These are phyloP conservation scores for Toxicodendron radicans DNA, from an alignment of 345 rosid genomes.

Conservation along the genomic window DNA sequence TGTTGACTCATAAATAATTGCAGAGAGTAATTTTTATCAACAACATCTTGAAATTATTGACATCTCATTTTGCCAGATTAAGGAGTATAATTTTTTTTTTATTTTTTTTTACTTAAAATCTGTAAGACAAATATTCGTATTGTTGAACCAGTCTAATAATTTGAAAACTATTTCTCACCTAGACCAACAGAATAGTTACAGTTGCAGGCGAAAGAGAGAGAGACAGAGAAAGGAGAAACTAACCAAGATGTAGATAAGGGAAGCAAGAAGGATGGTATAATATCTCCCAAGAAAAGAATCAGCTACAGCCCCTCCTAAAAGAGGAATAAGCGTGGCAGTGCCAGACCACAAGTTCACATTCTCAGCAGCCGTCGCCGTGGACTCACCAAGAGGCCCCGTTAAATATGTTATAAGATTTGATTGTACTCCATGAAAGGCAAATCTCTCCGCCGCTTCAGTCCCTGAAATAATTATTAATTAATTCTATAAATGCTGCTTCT, in stretches of 20 bases:
- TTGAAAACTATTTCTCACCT: too few relatives aligned
- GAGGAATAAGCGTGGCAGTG: slow-evolving; percentile 43
- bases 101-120: too few relatives aligned
- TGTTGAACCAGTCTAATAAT: too few relatives aligned
- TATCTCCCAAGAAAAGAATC: slow-evolving; percentile 53
- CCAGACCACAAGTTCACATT: slow-evolving; percentile 54
- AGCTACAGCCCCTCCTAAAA: slow-evolving; percentile 48
- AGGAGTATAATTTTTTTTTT: too few relatives aligned
- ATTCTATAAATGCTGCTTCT: slow-evolving; percentile 23
- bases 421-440: slow-evolving; percentile 39
- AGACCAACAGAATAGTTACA: too few relatives aligned
- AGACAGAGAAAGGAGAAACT: neutral
- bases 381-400: slow-evolving; percentile 48
- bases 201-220: too few relatives aligned
- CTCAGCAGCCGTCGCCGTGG: slow-evolving; percentile 48
- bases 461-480: neutral
- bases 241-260: slow-evolving; percentile 46
- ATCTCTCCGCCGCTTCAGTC: slow-evolving; percentile 54
- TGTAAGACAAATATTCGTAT: too few relatives aligned
- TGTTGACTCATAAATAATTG: too few relatives aligned
- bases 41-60: too few relatives aligned
- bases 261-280: slow-evolving; percentile 41
- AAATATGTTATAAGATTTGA: slow-evolving; percentile 47
- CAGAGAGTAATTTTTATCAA: too few relatives aligned
- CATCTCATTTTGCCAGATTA: too few relatives aligned